Evolutionary conservation across 805 yeast genomes (phyloP).

Genomic region (Metschnikowia santaceciliae): DNA sequence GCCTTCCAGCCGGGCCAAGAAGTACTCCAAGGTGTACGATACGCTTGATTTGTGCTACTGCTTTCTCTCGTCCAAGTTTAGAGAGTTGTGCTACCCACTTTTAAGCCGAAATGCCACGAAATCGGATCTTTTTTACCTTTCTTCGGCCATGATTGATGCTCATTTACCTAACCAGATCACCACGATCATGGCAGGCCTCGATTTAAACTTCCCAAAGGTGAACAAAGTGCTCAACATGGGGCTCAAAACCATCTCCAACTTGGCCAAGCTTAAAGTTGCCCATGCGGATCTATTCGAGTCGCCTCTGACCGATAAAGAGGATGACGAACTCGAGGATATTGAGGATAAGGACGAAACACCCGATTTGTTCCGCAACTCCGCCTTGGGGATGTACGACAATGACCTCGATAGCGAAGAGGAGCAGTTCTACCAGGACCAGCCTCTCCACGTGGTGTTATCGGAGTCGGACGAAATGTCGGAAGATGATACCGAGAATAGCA

Average conservation of each 20-base stretch:
- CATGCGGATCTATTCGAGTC: constrained; percentile 57
- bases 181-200: constrained; percentile 57
- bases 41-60: constrained; percentile 48
- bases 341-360: constrained; percentile 72
- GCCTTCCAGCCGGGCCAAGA: constrained; percentile 31
- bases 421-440: constrained; percentile 33
- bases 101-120: constrained; percentile 46
- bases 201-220: constrained; percentile 68
- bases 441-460: constrained; percentile 37
- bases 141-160: constrained; percentile 65
- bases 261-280: constrained; percentile 54
- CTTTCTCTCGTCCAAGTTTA: constrained; percentile 40
- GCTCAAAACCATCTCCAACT: constrained; percentile 53
- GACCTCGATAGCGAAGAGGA: constrained; percentile 65
- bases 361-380: constrained; percentile 80
- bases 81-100: constrained; percentile 41
- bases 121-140: constrained; percentile 60
- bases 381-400: constrained; percentile 91
- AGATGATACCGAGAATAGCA: constrained; percentile 20
- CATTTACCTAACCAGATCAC: constrained; percentile 58
- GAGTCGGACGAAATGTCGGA: constrained; percentile 27
- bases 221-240: constrained; percentile 55
- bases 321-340: constrained; percentile 43
- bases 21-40: constrained; percentile 55
- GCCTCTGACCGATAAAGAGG: constrained; percentile 46